These are phyloP conservation scores for Populus nigra DNA, from an alignment of 345 rosid genomes.

Conservation along the genomic window DNA sequence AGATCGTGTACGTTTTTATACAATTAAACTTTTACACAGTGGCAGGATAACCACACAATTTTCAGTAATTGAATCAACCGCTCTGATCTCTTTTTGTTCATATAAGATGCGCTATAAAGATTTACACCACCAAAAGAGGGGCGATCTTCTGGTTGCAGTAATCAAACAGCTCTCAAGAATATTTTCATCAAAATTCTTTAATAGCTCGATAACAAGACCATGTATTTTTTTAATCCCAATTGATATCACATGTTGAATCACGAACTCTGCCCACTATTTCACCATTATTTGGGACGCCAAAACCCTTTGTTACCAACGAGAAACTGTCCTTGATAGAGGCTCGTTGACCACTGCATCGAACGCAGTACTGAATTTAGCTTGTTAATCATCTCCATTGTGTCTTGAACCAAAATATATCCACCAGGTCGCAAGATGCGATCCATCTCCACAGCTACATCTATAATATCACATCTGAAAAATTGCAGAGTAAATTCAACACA, in stretches of 20 bases:
- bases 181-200: too few species aligned
- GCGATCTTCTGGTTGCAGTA: too few species aligned
- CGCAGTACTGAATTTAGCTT: conserved; percentile 48
- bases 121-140: too few species aligned
- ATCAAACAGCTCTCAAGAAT: too few species aligned
- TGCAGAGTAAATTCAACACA: background rate
- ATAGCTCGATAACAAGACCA: too few species aligned
- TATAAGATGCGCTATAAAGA: background rate
- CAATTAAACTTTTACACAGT: background rate
- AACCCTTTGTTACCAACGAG: conserved; percentile 67
- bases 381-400: conserved; percentile 51
- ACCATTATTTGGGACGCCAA: conserved; percentile 60
- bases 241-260: background rate
- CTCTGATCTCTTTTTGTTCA: background rate
- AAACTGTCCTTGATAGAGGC: conserved; percentile 54
- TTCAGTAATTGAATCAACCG: background rate
- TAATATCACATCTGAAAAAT: conserved; percentile 56
- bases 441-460: conserved; percentile 59
- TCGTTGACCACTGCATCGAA: conserved; percentile 71
- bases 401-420: conserved; percentile 75
- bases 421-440: conserved; percentile 82
- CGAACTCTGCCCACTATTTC: background rate
- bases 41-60: background rate
- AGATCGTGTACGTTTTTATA: background rate
- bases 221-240: too few species aligned